phyloP scores from a whole-genome alignment of 495 filamentous ascomycete species.

The Astrocystis sublimbata region DNA sequence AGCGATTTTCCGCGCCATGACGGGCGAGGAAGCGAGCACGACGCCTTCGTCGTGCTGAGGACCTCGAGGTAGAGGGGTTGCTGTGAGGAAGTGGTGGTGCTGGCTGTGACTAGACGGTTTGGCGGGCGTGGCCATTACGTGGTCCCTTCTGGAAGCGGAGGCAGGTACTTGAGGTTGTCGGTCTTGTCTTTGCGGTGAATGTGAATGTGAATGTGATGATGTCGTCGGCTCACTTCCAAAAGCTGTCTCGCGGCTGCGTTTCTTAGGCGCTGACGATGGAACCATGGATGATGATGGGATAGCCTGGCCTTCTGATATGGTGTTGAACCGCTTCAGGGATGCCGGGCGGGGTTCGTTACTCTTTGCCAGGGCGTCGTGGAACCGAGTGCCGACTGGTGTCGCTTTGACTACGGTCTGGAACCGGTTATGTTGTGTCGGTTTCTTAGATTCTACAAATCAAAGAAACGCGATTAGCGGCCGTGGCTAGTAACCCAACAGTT shows the following conservation, averaged over 20 bases:
- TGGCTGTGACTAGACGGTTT: slow-evolving; percentile 9
- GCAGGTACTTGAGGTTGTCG: slow-evolving; percentile 15
- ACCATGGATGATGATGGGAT: slow-evolving; percentile 25
- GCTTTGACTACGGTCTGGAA: slow-evolving; percentile 69
- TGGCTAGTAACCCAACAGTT: slow-evolving; percentile 3
- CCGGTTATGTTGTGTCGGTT: slow-evolving; percentile 59
- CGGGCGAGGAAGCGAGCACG: slow-evolving; percentile 42
- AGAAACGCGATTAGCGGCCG: too few relatives aligned
- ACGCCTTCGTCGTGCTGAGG: slow-evolving; percentile 22
- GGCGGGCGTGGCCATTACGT: slow-evolving; percentile 36
- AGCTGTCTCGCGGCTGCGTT: slow-evolving; percentile 26
- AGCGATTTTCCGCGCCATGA: slow-evolving; percentile 54
- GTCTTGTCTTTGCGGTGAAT: too few relatives aligned
- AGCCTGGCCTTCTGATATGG: slow-evolving; percentile 25
- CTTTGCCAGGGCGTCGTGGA: slow-evolving; percentile 44
- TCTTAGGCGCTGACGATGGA: slow-evolving; percentile 42
- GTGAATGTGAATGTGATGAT: too few relatives aligned
- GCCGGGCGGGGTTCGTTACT: slow-evolving; percentile 11
- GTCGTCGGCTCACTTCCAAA: slow-evolving; percentile 21
- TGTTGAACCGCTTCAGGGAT: slow-evolving; percentile 15
- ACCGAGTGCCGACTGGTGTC: slow-evolving; percentile 65
- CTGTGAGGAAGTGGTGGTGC: slow-evolving; percentile 19
- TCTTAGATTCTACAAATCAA: slow-evolving; percentile 58
- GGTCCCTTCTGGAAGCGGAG: slow-evolving; percentile 4
- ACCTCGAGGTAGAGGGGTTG: too few relatives aligned